These are phyloP conservation scores for Rhinocladiella mackenziei DNA, from an alignment of 2,329 filamentous ascomycete genomes.

Conservation along the genomic window DNA sequence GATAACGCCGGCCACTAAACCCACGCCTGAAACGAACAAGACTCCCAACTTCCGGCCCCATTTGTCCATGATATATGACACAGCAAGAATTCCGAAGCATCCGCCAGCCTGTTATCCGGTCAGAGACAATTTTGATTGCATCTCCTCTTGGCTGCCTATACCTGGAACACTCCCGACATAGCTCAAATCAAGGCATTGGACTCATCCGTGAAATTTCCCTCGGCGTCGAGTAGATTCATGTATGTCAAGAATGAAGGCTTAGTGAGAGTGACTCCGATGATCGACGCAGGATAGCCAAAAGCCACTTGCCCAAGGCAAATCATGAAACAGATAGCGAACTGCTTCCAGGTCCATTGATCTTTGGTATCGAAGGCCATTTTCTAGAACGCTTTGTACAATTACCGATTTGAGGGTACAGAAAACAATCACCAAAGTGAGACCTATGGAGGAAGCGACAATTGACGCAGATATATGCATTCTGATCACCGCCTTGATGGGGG, in stretches of 20 bases:
- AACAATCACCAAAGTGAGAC: no score
- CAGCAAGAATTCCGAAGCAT: not conserved
- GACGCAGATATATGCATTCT: no score
- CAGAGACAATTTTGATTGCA: no score
- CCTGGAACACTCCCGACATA: slow-evolving; percentile 6
- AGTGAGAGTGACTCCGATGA: slow-evolving; percentile 23
- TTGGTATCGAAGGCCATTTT: no score
- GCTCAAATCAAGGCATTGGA: not conserved
- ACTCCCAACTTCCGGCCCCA: slow-evolving; percentile 30
- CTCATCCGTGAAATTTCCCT: not conserved
- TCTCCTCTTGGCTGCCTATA: no score
- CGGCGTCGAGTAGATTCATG: slow-evolving; percentile 5
- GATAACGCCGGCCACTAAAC: not conserved
- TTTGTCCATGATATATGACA: slow-evolving; percentile 17
- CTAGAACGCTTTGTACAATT: no score
- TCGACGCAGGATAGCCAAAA: slow-evolving; percentile 10
- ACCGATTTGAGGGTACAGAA: no score
- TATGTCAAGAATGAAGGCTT: slow-evolving; percentile 44
- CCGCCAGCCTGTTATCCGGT: no score
- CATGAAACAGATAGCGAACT: slow-evolving; percentile 1
- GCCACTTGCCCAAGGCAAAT: not conserved
- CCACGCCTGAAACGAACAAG: not conserved
- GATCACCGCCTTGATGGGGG: no score
- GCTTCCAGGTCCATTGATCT: no score
- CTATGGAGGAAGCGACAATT: no score